Conservation (phyloP, 2,329 filamentous ascomycete species). For the Paracoccidioides brasiliensis region DNA sequence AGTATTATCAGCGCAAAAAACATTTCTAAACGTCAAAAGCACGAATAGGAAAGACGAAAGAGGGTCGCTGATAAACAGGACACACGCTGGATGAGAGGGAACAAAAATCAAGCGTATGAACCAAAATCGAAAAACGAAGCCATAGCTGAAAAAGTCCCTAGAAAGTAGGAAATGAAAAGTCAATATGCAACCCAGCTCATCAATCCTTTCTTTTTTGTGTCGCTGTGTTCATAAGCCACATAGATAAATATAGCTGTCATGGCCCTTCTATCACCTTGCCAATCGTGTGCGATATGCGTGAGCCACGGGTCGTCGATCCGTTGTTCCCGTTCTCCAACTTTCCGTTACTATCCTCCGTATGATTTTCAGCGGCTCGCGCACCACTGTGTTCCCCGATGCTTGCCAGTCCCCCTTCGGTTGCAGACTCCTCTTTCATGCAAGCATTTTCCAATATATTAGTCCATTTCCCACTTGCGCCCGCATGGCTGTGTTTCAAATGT, state of each 20-base stretch:
- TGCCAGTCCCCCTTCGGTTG: constrained; percentile 18
- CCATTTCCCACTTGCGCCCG: constrained; percentile 94
- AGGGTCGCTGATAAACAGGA: neutral
- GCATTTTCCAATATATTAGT: constrained; percentile 95
- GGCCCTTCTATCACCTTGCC: constrained; percentile 14
- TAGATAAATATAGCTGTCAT: neutral
- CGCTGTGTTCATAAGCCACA: neutral
- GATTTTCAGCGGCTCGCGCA: constrained; percentile 6
- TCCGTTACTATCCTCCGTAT: neutral
- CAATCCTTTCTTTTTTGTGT: neutral
- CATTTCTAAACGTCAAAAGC: neutral
- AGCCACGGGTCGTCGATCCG: constrained; percentile 5
- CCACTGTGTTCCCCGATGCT: constrained; percentile 16
- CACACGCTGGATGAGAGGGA: neutral
- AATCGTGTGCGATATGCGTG: constrained; percentile 12
- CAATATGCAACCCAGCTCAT: neutral
- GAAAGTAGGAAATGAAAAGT: neutral
- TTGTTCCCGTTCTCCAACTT: neutral
- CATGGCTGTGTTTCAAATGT: constrained; percentile 94
- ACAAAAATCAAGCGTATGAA: neutral
- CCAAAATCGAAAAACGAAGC: neutral
- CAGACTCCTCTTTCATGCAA: constrained; percentile 77
- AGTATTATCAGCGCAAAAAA: too few relatives aligned
- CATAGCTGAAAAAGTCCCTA: neutral
- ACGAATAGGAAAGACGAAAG: neutral